Evolutionary conservation across 2,329 filamentous ascomycete genomes (phyloP), one percentile per base, ranked within the genome.

Genomic region (Aspergillus clavatus): DNA sequence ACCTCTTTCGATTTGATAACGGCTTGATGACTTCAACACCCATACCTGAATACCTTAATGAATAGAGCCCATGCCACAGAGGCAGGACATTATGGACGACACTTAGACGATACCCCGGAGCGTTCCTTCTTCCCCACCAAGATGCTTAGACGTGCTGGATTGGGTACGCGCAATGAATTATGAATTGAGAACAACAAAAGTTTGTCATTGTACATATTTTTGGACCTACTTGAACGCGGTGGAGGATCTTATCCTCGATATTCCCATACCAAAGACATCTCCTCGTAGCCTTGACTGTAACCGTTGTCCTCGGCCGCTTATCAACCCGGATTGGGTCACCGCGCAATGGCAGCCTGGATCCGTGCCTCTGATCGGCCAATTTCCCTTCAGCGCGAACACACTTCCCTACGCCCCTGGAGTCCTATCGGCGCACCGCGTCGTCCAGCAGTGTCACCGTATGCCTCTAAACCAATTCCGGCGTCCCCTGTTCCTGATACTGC

Each of bases 101-200:
- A 48, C 31, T 45, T 61, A 61, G 59, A 61, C 48, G 59, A 62
- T 62, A 62, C 59, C 59, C 59, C 51, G 38, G 56, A 46, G 49
- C 44, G 19, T 27, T n/a, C n/a, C n/a, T n/a, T n/a, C n/a, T n/a
- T n/a, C n/a, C n/a, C n/a, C n/a, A n/a, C n/a, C n/a, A 45, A 35
- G 24, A 40, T 35, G 18, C 21, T 21, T 43, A 29, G 42, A 40
- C 19, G 23, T 10, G 7, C 26, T 40, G 37, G 38, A 21, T 45
- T 45, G 38, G 23, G 37, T 35, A 35, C 8, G 31, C 18, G 31
- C 31, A 16, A 35, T 35, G 31, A 35, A 18, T 35, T 35, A 35
- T 35, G 31, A 35, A 18, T 11, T 11, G 31, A 21, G 18, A 21
- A 11, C 23, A 24, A 8, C n/a, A 19, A 35, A 35, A 35, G 31